Percentiles rank a stretch among this genome's conserved stretches.
Evolutionary conservation across 768 basidiomycete species (phyloP).

Genomic region (Glaciozyma antarctica): DNA sequence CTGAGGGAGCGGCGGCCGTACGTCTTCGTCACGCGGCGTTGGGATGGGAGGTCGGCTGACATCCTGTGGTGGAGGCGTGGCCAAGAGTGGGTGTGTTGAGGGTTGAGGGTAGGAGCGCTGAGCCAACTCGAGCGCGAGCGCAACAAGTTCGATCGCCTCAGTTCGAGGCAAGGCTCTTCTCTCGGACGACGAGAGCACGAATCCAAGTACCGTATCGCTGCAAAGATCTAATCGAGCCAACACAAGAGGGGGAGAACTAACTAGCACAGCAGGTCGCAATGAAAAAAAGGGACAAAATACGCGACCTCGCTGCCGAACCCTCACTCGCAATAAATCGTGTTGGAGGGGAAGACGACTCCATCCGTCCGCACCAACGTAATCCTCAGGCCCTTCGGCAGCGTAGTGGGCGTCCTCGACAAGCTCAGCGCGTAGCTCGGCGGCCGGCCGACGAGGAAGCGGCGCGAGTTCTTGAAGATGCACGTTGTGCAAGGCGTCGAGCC

Average conservation of each 20-base stretch:
- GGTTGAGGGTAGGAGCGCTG: not conserved
- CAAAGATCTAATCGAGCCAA: not conserved
- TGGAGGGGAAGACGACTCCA: conserved; percentile 79
- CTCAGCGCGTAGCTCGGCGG: too few species aligned
- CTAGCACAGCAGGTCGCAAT: not conserved
- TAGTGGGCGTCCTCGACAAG: conserved; percentile 47
- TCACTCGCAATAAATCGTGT: conserved; percentile 43
- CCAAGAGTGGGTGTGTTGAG: not conserved
- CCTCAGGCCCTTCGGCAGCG: conserved; percentile 50
- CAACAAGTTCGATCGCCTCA: too few species aligned
- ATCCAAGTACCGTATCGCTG: too few species aligned
- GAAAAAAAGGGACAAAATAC: not conserved
- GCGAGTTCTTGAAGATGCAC: not conserved
- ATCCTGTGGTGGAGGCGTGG: too few species aligned
- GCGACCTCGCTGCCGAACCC: not conserved
- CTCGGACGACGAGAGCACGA: too few species aligned
- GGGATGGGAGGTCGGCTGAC: too few species aligned
- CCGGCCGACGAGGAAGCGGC: conserved; percentile 43
- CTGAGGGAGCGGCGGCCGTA: too few species aligned
- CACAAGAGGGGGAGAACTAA: not conserved
- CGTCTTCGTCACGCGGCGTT: too few species aligned
- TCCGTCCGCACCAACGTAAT: conserved; percentile 73
- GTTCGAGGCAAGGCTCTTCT: not conserved
- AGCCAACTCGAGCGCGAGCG: too few species aligned
- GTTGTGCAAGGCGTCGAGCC: conserved; percentile 43